phyloP scores from a whole-genome alignment of 2,329 filamentous ascomycete species.

The Akanthomyces dipterigenus region DNA sequence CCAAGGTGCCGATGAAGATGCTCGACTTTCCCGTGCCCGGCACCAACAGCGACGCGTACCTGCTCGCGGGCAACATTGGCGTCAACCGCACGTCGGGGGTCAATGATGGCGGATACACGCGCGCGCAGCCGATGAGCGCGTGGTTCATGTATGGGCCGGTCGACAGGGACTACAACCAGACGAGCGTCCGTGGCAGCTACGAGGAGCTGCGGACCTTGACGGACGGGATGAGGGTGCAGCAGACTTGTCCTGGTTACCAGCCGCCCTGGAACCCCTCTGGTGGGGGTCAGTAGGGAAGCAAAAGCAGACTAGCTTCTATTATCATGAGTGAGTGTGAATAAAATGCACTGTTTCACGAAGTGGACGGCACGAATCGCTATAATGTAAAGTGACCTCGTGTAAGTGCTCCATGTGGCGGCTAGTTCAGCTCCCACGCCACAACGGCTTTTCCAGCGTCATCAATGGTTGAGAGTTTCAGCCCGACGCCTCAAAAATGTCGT shows the following conservation, averaged over 20 bases:
- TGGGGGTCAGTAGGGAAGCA: too few species aligned
- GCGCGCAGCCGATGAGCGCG: slow-evolving; percentile 29
- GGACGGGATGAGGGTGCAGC: slow-evolving; percentile 1
- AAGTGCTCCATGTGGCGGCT: not conserved
- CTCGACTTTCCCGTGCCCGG: slow-evolving; percentile 23
- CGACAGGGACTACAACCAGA: slow-evolving; percentile 18
- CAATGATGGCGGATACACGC: slow-evolving; percentile 18
- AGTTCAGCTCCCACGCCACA: not conserved
- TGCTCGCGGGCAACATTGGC: slow-evolving; percentile 33
- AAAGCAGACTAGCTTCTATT: too few species aligned
- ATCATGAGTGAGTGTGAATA: too few species aligned
- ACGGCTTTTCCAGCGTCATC: not conserved
- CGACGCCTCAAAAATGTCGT: not conserved
- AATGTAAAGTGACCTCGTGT: not conserved
- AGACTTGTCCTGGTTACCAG: not conserved
- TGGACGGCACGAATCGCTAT: too few species aligned
- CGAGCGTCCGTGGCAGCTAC: slow-evolving; percentile 16
- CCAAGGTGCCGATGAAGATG: slow-evolving; percentile 33
- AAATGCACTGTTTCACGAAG: too few species aligned
- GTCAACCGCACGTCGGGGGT: slow-evolving; percentile 21
- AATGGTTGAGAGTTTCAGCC: not conserved
- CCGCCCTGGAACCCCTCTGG: not conserved
- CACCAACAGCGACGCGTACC: slow-evolving; percentile 24
- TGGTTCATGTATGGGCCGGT: slow-evolving; percentile 36
- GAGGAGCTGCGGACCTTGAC: slow-evolving; percentile 16